Evolutionary conservation across 2,329 filamentous ascomycete genomes (phyloP).

Genomic region (Sarocladium oryzae): DNA sequence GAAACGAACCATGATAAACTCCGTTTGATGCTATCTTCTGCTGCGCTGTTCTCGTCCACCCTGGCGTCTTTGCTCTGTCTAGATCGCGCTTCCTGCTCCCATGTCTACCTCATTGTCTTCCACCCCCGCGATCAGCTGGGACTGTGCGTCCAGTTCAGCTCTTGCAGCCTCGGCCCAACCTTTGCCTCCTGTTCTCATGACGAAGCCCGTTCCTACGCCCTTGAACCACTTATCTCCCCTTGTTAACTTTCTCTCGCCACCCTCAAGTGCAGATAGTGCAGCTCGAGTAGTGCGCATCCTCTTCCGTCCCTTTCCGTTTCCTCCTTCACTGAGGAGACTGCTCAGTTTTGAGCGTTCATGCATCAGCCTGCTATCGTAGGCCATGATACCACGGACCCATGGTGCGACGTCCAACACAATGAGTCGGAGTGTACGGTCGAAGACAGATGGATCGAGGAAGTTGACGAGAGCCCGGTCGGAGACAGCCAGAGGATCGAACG

Average conservation of each 20-base stretch:
- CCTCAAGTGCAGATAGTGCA: conserved; percentile 71
- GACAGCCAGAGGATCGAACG: conserved; percentile 55
- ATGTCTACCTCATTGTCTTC: background rate
- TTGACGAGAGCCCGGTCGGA: conserved; percentile 34
- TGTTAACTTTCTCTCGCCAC: conserved; percentile 59
- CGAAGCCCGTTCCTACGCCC: conserved; percentile 50
- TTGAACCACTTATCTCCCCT: conserved; percentile 69
- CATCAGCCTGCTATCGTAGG: conserved; percentile 66
- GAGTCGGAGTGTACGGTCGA: conserved; percentile 63
- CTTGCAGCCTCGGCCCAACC: conserved; percentile 28
- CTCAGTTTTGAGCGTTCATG: conserved; percentile 58
- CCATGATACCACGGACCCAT: conserved; percentile 79
- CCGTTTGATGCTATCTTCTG: background rate
- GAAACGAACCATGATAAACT: conserved; percentile 1
- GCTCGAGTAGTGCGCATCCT: conserved; percentile 65
- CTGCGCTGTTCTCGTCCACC: background rate
- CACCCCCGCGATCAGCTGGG: background rate
- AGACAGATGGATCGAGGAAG: conserved; percentile 61
- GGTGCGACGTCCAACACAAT: conserved; percentile 77
- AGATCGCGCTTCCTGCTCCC: background rate
- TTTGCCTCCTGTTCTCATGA: conserved; percentile 57
- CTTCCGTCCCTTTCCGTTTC: conserved; percentile 39
- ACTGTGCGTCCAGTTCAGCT: conserved; percentile 15
- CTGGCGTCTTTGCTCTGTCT: background rate
- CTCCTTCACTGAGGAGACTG: conserved; percentile 55